Base-by-base conservation (phyloP, 495 filamentous ascomycete species). In the Talaromyces adpressus region DNA sequence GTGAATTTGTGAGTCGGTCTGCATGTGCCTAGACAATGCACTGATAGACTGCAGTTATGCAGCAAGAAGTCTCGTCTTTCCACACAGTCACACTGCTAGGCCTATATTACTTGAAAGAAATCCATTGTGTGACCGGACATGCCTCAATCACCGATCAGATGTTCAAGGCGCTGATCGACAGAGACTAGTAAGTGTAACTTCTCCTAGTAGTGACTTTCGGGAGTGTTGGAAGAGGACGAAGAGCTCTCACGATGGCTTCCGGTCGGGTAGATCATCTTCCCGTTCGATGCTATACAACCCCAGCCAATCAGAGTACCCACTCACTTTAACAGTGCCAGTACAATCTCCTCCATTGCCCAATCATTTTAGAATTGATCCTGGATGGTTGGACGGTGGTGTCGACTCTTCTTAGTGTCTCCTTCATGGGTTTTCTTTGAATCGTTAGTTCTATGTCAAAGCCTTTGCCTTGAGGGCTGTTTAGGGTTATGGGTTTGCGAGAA, bases 261-360 rank as follows among this genome's bases (percentile, higher is more conserved):
- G 56, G 56, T 16, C 27, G n/a, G 56, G 56, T 22, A 58, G 56
- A 58, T 58, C 56, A 32, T 36, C 56, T 8, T 25, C 18, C 49
- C 36, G 14, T 14, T 16, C 14, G 1, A 16, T 16, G 5, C 36
- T 20, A 20, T 49, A 49, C 51, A 54, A 20, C 25, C 23, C 11
- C n/a, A 20, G 23, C 51, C 51, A 54, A 54, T 54, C 56, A 32
- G 56, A 58, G 30, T 36, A 12, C 29, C 36, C 3, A 29, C 11
- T n/a, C 18, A 12, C 6, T 53, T 53, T 9, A 5, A 53, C 2
- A 53, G 23, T 25, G 7, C 29, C 2, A 53, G 23, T 25, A 30
- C 29, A 29, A 29, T 6, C 27, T 29, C 27, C 27, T 29, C 27
- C 27, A 7, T 30, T 30, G 4, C 29, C 29, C 29, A 30, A 30